Conservation (phyloP, 768 basidiomycete species). For the Tulasnella sp. region DNA sequence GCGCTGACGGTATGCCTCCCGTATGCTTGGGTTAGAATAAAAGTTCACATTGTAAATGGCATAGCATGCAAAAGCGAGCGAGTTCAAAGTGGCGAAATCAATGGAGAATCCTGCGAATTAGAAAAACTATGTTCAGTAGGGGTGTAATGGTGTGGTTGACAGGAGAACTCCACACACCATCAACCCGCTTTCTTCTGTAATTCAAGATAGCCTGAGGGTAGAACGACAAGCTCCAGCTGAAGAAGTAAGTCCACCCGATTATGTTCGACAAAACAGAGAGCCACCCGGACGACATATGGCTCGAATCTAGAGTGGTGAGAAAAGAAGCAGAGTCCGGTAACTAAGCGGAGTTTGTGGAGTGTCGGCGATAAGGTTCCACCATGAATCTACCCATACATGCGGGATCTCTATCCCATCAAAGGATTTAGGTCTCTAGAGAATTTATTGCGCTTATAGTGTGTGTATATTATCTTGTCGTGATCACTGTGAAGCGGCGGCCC, state of each 20-base stretch:
- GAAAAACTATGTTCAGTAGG: background rate
- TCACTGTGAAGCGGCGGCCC: background rate
- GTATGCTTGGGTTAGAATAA: slow-evolving; percentile 24
- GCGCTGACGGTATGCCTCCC: slow-evolving; percentile 28
- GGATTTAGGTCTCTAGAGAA: too few species aligned
- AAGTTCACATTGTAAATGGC: slow-evolving; percentile 28
- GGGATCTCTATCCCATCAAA: too few species aligned
- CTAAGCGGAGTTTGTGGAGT: too few species aligned
- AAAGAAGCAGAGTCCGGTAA: too few species aligned
- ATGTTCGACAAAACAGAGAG: slow-evolving; percentile 11
- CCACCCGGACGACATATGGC: too few species aligned
- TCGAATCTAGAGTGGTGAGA: too few species aligned
- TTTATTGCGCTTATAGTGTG: too few species aligned
- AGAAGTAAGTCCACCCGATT: slow-evolving; percentile 22
- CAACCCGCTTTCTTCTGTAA: background rate
- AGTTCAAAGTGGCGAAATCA: slow-evolving; percentile 33
- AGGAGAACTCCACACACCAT: slow-evolving; percentile 1
- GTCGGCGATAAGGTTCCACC: too few species aligned
- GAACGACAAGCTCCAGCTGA: slow-evolving; percentile 27
- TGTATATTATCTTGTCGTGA: background rate
- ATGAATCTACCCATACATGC: too few species aligned
- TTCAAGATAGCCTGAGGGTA: slow-evolving; percentile 28
- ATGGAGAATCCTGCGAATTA: slow-evolving; percentile 29
- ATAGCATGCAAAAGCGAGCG: slow-evolving; percentile 24
- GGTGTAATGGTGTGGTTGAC: too few species aligned